Base-by-base conservation (phyloP, 2,329 filamentous ascomycete species). In the Pseudogymnoascus sp. region DNA sequence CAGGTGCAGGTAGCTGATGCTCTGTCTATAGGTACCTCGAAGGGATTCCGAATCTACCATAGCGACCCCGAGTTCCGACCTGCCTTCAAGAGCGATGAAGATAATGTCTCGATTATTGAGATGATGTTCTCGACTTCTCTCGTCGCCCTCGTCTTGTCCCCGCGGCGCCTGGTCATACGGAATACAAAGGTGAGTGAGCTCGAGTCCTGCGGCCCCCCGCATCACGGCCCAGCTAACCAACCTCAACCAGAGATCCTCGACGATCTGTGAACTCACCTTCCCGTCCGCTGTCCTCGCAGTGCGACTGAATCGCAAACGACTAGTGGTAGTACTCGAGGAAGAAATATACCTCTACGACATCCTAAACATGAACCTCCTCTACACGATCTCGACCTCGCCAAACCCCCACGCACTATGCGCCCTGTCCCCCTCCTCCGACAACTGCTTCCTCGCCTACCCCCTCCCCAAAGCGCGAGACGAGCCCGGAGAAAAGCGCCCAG, bases 261-360 rank as follows among this genome's bases (percentile, higher is more conserved):
- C 95, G 63, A 97, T 99, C 74, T 99, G 94, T 83, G 94, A 99
- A 75, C 89, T 99, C 72, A 97, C 93, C 3, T 99, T 99, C 69
- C 93, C 93, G 11, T 96, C 92, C n/a, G 92, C 92, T 58, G 92
- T 99, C 9, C 84, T 97, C 39, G 92, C 93, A 18, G 91, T 99
- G 63, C 89, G 92, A 66, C 80, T 99, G 70, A 99, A 99, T 74
- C 85, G 94, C 67, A 97, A 97, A 75, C 87, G 94, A 37, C 82
- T 99, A 25, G 91, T 94, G 11, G 92, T 99, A 33, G 87, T 97
- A 12, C 82, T 97, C 61, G 94, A 99, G 73, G 92, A 96, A 69
- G 89, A 96, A 73, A 96, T 97, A 65, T 99, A 97, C 76, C 83
- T 99, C 57, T 99, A 99, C 78, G 94, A 99, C 74, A 97, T 99